phyloP scores from a whole-genome alignment of 2,329 filamentous ascomycete species.

The Cladosporium sp. region DNA sequence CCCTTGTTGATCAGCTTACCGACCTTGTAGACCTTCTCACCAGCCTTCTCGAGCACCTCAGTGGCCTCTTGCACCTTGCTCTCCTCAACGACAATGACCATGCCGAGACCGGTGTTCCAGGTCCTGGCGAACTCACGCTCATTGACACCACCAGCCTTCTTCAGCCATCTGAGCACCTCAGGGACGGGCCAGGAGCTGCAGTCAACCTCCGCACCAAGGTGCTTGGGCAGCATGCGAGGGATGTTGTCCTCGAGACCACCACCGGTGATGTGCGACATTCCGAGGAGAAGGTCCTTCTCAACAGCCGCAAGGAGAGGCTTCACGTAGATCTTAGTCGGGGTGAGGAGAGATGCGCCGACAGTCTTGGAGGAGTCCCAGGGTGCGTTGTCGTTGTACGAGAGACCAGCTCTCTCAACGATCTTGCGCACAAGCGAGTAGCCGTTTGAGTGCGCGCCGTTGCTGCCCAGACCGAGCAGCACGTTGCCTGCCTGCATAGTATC shows the following conservation, averaged over 20 bases:
- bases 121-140: constrained; percentile 80
- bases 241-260: constrained; percentile 92
- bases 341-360: constrained; percentile 74
- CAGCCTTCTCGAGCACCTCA: constrained; percentile 56
- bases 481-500: constrained; percentile 76
- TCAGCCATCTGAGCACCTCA: constrained; percentile 82
- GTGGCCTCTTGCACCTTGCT: constrained; percentile 58
- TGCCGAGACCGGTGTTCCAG: constrained; percentile 92
- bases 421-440: constrained; percentile 95
- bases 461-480: constrained; percentile 77
- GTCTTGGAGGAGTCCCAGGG: constrained; percentile 66
- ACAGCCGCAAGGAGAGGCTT: constrained; percentile 59
- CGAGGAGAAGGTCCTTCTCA: constrained; percentile 67
- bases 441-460: constrained; percentile 88
- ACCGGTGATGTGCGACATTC: constrained; percentile 94
- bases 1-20: constrained; percentile 62
- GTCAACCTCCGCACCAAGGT: constrained; percentile 76
- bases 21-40: constrained; percentile 73
- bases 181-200: constrained; percentile 70
- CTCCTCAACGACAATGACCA: constrained; percentile 77
- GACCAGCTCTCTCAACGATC: constrained; percentile 70
- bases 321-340: constrained; percentile 92
- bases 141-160: constrained; percentile 64
- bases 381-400: constrained; percentile 65
- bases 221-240: constrained; percentile 79